Conservation (phyloP, 192 early-diverging fungal genomes). For the Podochytrium sp. region DNA sequence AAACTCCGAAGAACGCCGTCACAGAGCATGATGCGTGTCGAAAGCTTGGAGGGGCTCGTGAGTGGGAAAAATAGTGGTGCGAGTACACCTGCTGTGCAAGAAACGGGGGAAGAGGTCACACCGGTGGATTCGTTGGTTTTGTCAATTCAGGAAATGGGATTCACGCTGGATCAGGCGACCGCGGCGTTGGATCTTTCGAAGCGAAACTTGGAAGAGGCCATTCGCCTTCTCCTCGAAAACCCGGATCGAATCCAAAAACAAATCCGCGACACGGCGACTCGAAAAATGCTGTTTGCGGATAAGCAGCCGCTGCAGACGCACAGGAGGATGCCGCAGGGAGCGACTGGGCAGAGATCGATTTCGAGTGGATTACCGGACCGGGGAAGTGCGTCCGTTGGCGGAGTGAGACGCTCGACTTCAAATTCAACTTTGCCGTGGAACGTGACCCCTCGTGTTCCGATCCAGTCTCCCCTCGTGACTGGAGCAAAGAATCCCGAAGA, state of each 20-base stretch:
- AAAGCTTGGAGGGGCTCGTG: not conserved
- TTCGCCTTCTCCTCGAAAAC: conserved; percentile 63
- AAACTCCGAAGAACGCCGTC: conserved; percentile 6
- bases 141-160: conserved; percentile 74
- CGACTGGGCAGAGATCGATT: not conserved
- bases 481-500: not conserved
- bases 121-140: conserved; percentile 39
- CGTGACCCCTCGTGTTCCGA: not conserved
- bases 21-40: conserved; percentile 6
- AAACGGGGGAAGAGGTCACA: not conserved
- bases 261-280: conserved; percentile 31
- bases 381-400: not conserved
- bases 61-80: conserved; percentile 1
- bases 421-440: not conserved
- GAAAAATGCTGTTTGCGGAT: not conserved
- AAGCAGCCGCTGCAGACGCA: not conserved
- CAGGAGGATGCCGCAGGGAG: not conserved
- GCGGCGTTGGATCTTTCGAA: conserved; percentile 61
- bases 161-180: conserved; percentile 59
- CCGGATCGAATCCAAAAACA: conserved; percentile 55
- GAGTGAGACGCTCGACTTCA: not conserved
- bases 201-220: conserved; percentile 61
- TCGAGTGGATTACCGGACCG: not conserved
- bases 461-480: not conserved
- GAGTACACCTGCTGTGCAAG: conserved; percentile 1